A percentile compares a stretch with the other conserved stretches of the same genome.
Conservation (phyloP, 140 eudicot genomes). For the Ambrosia hybrid region DNA sequence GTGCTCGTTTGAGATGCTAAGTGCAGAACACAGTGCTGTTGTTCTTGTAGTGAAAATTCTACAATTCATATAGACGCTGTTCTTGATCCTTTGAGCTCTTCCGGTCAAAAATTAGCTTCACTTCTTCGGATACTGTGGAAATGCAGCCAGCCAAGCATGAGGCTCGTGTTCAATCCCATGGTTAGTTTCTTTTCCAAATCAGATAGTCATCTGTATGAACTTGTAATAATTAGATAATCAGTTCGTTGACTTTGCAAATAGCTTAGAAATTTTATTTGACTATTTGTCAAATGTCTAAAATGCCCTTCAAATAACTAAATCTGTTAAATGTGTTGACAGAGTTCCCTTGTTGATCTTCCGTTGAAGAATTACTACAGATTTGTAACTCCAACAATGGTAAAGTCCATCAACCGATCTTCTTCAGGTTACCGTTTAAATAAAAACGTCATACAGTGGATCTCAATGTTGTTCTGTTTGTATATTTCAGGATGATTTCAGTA, state of each 20-base stretch:
- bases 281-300: slow-evolving; percentile 8
- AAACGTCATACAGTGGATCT: slow-evolving; percentile 8
- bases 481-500: slow-evolving; percentile 92
- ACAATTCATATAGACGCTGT: slow-evolving; percentile 95
- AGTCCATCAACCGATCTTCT: not conserved
- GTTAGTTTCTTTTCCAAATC: slow-evolving; percentile 46
- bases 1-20: slow-evolving; percentile 94
- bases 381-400: slow-evolving; percentile 85
- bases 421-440: slow-evolving; percentile 4
- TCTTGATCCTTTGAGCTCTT: slow-evolving; percentile 89
- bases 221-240: not conserved
- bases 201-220: not conserved
- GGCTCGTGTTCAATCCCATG: slow-evolving; percentile 90
- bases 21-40: slow-evolving; percentile 78
- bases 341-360: slow-evolving; percentile 95
- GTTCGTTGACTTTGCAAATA: slow-evolving; percentile 11
- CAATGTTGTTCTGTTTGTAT: slow-evolving; percentile 16
- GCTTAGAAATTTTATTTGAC: not conserved
- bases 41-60: slow-evolving; percentile 55
- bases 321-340: slow-evolving; percentile 51
- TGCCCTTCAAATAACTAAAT: slow-evolving; percentile 1
- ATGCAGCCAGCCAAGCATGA: slow-evolving; percentile 85
- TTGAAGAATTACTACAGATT: slow-evolving; percentile 95
- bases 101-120: slow-evolving; percentile 89
- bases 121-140: slow-evolving; percentile 70